Evolutionary conservation across 441 rosid genomes (phyloP), one percentile per base, ranked within the genome.

Genomic region (Populus tomentosa): DNA sequence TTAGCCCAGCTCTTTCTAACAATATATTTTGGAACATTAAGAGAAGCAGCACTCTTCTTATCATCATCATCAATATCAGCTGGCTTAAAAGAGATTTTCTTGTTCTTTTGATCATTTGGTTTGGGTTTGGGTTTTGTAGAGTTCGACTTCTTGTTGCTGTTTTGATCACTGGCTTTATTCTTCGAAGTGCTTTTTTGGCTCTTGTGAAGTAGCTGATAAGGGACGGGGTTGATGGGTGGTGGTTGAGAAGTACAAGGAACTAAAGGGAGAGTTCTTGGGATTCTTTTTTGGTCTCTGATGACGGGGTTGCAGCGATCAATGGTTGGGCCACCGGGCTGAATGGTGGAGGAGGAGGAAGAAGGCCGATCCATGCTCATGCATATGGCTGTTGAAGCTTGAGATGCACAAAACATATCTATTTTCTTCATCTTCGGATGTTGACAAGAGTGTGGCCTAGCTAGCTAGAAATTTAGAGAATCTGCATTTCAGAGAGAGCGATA

Each of bases 301-400:
- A 94, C 89, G 30, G 98, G 98, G 61, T 95, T 94, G 85, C 94
- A 93, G 77, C 97, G 97, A 82, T 94, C 97, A 75, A 94, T 90
- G 86, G 90, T 83, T 72, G 90, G 86, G 82, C 97, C 94, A 59
- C 99, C 98, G 6, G 83, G 89, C 73, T 85, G 83, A 77, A 72
- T 28, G 38, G 84, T 46, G 6, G 56, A 46, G 56, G 56, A 46
- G 56, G 90, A 81, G 14, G 87, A 82, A 1, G 90, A 82, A 4
- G 87, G 86, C 74, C 85, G 90, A 38, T 91, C 92, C 88, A 87
- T 85, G 82, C 84, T 86, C 77, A 83, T 79, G 83, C 90, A 87
- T 76, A 92, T 83, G 79, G 93, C 84, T 33, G 97, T 86, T 78
- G 98, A 91, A 75, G 94, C 90, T 85, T 90, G 94, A 30, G 98